Evolutionary conservation across 1,284 basidiomycete species (phyloP).

Genomic region (Ustilago cynodontis): DNA sequence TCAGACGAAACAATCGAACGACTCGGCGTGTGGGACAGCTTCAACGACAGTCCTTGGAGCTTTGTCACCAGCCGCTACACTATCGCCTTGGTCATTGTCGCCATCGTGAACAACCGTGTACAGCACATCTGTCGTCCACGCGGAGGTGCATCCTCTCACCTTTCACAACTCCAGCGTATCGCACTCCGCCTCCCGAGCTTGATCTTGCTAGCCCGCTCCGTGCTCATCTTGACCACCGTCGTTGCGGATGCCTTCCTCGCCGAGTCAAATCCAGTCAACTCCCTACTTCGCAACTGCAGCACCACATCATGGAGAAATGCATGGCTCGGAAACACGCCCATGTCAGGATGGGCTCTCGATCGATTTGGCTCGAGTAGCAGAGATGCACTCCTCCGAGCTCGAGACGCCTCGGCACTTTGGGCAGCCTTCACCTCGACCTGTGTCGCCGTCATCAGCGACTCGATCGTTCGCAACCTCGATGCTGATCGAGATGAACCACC

Average conservation of each 20-base stretch:
- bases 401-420: slow-evolving; percentile 50
- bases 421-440: slow-evolving; percentile 49
- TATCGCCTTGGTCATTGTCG: slow-evolving; percentile 53
- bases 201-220: slow-evolving; percentile 42
- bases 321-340: slow-evolving; percentile 44
- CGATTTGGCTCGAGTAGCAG: slow-evolving; percentile 37
- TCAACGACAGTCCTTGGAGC: slow-evolving; percentile 55
- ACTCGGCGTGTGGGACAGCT: slow-evolving; percentile 41
- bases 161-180: slow-evolving; percentile 41
- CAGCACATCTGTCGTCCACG: slow-evolving; percentile 65
- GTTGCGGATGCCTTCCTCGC: slow-evolving; percentile 38
- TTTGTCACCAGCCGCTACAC: slow-evolving; percentile 63
- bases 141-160: slow-evolving; percentile 38
- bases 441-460: slow-evolving; percentile 47
- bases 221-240: slow-evolving; percentile 47
- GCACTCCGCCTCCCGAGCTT: slow-evolving; percentile 58
- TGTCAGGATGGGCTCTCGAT: slow-evolving; percentile 39
- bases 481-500: slow-evolving; percentile 56
- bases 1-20: slow-evolving; percentile 15
- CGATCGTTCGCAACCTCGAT: slow-evolving; percentile 53
- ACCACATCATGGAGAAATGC: slow-evolving; percentile 34
- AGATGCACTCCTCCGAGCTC: slow-evolving; percentile 38
- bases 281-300: slow-evolving; percentile 3
- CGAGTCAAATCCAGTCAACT: slow-evolving; percentile 27
- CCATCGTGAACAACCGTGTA: slow-evolving; percentile 61